Percentiles rank a stretch among this genome's conserved stretches.
These are phyloP conservation scores for Calamus simplicifolius DNA, from an alignment of 176 grass and related monocot species.

Conservation along the genomic window DNA sequence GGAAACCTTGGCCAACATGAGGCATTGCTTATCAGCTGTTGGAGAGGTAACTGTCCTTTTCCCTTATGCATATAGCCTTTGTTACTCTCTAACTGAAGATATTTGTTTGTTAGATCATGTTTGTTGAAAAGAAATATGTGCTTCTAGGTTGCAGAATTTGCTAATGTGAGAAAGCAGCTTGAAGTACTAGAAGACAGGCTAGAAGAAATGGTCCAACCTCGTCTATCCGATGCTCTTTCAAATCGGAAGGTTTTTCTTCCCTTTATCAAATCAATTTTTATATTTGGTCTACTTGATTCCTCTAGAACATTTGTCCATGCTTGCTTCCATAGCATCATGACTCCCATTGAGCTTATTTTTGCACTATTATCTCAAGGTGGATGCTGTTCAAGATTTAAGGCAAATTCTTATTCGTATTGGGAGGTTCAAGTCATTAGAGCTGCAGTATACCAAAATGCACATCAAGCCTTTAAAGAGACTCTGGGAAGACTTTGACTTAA, in stretches of 20 bases:
- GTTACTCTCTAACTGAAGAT: too few species aligned
- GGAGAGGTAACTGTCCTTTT: conserved; percentile 47
- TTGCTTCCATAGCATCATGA: too few species aligned
- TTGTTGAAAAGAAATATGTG: conserved; percentile 12
- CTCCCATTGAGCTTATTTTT: too few species aligned
- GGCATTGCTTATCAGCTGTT: conserved; percentile 99
- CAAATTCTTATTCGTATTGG: conserved; percentile 85
- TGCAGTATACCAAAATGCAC: conserved; percentile 86
- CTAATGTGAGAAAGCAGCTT: conserved; percentile 96
- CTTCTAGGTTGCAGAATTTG: conserved; percentile 94
- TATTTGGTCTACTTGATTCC: too few species aligned
- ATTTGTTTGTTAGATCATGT: not conserved
- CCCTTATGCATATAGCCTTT: not conserved
- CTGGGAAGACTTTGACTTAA: conserved; percentile 94
- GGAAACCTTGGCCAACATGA: conserved; percentile 96
- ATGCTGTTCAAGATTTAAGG: conserved; percentile 83
- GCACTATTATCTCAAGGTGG: conserved; percentile 14
- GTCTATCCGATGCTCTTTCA: conserved; percentile 77
- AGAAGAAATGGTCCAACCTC: conserved; percentile 95
- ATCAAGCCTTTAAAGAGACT: conserved; percentile 53
- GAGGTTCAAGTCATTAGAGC: conserved; percentile 89
- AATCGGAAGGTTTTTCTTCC: conserved; percentile 69
- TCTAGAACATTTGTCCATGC: too few species aligned
- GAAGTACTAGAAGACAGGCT: conserved; percentile 95
- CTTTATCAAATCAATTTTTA: too few species aligned